Percentiles rank a stretch among this genome's conserved stretches.
phyloP scores from a whole-genome alignment of 2,329 filamentous ascomycete species.

The Pseudogymnoascus sp. region DNA sequence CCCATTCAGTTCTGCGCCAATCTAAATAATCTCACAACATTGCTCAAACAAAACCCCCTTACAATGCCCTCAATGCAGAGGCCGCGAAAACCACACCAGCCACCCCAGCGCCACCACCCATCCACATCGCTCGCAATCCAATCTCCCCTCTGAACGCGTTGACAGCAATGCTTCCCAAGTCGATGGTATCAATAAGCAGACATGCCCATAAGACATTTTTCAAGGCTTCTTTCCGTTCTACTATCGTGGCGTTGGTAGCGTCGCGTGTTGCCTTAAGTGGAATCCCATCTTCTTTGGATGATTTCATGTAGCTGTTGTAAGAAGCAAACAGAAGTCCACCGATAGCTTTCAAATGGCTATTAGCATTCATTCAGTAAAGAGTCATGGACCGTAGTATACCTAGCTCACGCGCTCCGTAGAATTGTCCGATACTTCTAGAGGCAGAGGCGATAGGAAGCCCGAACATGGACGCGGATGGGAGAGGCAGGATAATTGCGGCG shows the following conservation, averaged over 20 bases:
- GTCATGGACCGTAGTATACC: not conserved
- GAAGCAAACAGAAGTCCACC: not conserved
- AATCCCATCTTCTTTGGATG: not conserved
- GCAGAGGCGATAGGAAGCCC: not conserved
- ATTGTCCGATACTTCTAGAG: not conserved
- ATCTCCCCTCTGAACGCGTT: not conserved
- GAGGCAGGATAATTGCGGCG: not conserved
- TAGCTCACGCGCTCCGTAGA: not conserved
- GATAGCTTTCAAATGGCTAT: not conserved
- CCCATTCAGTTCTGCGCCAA: not conserved
- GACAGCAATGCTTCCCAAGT: not conserved
- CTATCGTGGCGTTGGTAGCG: not conserved
- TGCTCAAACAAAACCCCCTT: not conserved
- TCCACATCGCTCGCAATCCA: not conserved
- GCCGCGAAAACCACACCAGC: not conserved
- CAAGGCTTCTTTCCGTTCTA: not conserved
- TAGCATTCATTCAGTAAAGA: not conserved
- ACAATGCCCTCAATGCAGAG: not conserved
- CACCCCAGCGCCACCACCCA: not conserved
- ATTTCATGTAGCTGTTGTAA: conserved; percentile 1
- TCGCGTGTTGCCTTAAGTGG: conserved; percentile 3
- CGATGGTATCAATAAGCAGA: not conserved
- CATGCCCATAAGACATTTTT: not conserved
- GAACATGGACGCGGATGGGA: not conserved
- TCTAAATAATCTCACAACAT: not conserved